A percentile compares a stretch with the other conserved stretches of the same genome.
These are phyloP conservation scores for Aegilops longissima DNA, from an alignment of 176 grass and related monocot species.

Conservation along the genomic window DNA sequence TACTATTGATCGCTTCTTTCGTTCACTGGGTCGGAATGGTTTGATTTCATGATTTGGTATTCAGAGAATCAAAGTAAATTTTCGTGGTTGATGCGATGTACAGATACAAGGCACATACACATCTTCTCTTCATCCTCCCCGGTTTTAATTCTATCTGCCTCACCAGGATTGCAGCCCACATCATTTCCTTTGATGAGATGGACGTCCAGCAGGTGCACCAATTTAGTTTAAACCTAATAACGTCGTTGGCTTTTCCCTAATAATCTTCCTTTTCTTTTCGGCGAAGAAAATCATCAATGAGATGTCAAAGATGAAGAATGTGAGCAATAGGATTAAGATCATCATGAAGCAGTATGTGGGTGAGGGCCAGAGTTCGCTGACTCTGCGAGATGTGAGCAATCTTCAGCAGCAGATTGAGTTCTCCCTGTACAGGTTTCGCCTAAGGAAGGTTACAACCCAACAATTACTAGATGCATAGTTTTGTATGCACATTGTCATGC, in stretches of 20 bases:
- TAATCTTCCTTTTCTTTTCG: neutral
- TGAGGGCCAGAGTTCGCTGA: constrained; percentile 43
- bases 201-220: constrained; percentile 50
- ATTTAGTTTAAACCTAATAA: constrained; percentile 39
- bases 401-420: constrained; percentile 27
- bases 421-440: constrained; percentile 52
- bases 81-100: too few relatives aligned
- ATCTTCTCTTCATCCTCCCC: too few relatives aligned
- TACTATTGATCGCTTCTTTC: too few relatives aligned
- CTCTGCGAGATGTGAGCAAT: constrained; percentile 34
- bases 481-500: too few relatives aligned
- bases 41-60: too few relatives aligned
- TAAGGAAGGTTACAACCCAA: constrained; percentile 38
- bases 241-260: neutral
- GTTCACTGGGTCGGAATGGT: too few relatives aligned
- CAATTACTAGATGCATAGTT: neutral
- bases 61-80: too few relatives aligned
- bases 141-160: too few relatives aligned
- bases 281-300: constrained; percentile 58
- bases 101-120: too few relatives aligned
- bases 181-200: constrained; percentile 63
- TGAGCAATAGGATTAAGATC: constrained; percentile 49
- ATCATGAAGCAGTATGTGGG: constrained; percentile 49
- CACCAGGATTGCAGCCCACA: constrained; percentile 25
- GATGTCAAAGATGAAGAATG: constrained; percentile 69